phyloP scores from a whole-genome alignment of 192 early-diverging fungal genomes.

The Podila verticillata region DNA sequence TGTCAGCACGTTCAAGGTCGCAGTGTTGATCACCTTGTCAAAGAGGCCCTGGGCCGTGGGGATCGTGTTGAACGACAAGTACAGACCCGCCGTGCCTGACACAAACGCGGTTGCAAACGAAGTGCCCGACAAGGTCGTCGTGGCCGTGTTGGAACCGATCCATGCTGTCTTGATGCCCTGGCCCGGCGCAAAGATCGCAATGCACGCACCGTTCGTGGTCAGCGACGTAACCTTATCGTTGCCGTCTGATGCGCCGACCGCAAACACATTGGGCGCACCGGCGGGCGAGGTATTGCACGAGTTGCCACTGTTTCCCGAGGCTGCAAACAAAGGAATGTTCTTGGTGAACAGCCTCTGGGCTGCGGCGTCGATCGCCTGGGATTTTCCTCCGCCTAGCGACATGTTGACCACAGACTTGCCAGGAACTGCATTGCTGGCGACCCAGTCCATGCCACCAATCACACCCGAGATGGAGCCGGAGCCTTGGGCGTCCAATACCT shows the following conservation, averaged over 20 bases:
- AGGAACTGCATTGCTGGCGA: slow-evolving; percentile 14
- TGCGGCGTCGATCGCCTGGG: slow-evolving; percentile 54
- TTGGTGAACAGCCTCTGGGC: slow-evolving; percentile 29
- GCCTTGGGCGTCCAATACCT: slow-evolving; percentile 66
- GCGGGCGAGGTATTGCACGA: slow-evolving; percentile 66
- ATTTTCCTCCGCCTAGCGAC: slow-evolving; percentile 65
- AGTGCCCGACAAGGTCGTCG: slow-evolving; percentile 63
- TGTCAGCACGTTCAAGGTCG: slow-evolving; percentile 59
- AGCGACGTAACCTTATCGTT: slow-evolving; percentile 55
- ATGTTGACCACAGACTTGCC: slow-evolving; percentile 63
- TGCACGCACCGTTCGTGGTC: slow-evolving; percentile 64
- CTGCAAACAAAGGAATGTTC: slow-evolving; percentile 60
- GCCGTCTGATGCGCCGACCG: slow-evolving; percentile 55
- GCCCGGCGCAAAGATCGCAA: slow-evolving; percentile 70
- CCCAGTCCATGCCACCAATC: slow-evolving; percentile 63
- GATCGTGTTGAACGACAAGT: slow-evolving; percentile 24
- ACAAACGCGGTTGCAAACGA: slow-evolving; percentile 66
- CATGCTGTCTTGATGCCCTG: slow-evolving; percentile 56
- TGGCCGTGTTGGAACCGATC: slow-evolving; percentile 21
- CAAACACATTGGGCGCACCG: slow-evolving; percentile 46
- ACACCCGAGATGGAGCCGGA: slow-evolving; percentile 59
- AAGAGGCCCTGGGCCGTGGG: slow-evolving; percentile 19
- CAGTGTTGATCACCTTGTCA: neutral
- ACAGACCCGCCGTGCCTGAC: slow-evolving; percentile 60
- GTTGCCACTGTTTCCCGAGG: slow-evolving; percentile 69